Percentiles rank a stretch among this genome's conserved stretches.
Evolutionary conservation across 768 basidiomycete genomes (phyloP).

Genomic region (Kwoniella mangroviensis): DNA sequence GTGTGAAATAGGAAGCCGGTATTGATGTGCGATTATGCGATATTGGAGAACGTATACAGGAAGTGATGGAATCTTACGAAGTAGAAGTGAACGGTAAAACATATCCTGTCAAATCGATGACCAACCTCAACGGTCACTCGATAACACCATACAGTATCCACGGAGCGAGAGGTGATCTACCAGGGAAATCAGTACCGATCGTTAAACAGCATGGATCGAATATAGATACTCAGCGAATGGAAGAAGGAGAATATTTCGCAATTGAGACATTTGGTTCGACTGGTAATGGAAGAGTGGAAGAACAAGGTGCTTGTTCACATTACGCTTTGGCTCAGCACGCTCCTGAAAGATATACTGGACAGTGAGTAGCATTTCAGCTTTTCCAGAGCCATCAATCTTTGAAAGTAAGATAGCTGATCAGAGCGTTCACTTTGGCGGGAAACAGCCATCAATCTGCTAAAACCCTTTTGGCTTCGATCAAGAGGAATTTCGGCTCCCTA

Average conservation of each 20-base stretch:
- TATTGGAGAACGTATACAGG: slow-evolving; percentile 87
- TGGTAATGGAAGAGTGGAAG: slow-evolving; percentile 83
- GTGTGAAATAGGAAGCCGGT: slow-evolving; percentile 75
- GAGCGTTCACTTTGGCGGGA: too few relatives aligned
- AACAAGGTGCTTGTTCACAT: slow-evolving; percentile 89
- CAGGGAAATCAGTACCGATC: slow-evolving; percentile 83
- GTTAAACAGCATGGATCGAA: slow-evolving; percentile 70
- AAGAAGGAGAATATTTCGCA: slow-evolving; percentile 98
- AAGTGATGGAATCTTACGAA: slow-evolving; percentile 98
- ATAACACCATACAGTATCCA: slow-evolving; percentile 91
- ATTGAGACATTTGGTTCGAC: slow-evolving; percentile 99
- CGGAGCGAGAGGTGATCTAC: slow-evolving; percentile 60
- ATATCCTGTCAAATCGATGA: slow-evolving; percentile 90
- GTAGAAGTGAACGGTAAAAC: slow-evolving; percentile 87
- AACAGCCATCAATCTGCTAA: slow-evolving; percentile 73
- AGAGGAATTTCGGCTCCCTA: slow-evolving; percentile 89
- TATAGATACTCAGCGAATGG: slow-evolving; percentile 89
- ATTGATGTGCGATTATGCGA: slow-evolving; percentile 95
- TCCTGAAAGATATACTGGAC: slow-evolving; percentile 60
- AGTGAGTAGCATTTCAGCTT: slow-evolving; percentile 62
- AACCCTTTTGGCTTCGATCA: slow-evolving; percentile 81
- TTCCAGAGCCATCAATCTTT: background rate
- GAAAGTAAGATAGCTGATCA: too few relatives aligned
- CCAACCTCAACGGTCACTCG: slow-evolving; percentile 91
- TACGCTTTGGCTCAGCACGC: slow-evolving; percentile 65